Evolutionary conservation across 805 yeast genomes (phyloP).

Genomic region (Candida piceae): DNA sequence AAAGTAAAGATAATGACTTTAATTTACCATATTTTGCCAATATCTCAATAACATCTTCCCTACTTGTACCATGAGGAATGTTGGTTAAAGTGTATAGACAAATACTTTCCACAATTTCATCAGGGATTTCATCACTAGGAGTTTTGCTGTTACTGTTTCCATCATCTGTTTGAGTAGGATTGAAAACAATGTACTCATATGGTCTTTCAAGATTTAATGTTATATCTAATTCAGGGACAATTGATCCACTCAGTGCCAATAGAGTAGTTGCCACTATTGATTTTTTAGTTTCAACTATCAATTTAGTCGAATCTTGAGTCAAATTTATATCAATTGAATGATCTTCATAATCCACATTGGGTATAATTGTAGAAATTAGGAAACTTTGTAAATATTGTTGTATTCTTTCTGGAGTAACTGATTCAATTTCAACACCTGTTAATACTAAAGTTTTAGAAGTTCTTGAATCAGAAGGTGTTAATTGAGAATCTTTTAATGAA

Average conservation of each 20-base stretch:
- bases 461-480: slow-evolving; percentile 24
- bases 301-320: slow-evolving; percentile 28
- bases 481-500: slow-evolving; percentile 18
- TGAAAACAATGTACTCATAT: slow-evolving; percentile 32
- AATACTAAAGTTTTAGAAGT: slow-evolving; percentile 22
- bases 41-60: slow-evolving; percentile 38
- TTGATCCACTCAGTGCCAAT: slow-evolving; percentile 36
- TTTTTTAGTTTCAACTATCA: slow-evolving; percentile 49
- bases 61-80: slow-evolving; percentile 38
- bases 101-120: slow-evolving; percentile 36
- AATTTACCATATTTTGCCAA: slow-evolving; percentile 38
- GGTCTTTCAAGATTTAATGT: slow-evolving; percentile 38
- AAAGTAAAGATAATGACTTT: slow-evolving; percentile 36
- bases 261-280: slow-evolving; percentile 52
- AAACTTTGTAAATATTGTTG: slow-evolving; percentile 42
- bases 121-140: slow-evolving; percentile 25
- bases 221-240: slow-evolving; percentile 28
- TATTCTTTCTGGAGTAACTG: slow-evolving; percentile 28
- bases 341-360: slow-evolving; percentile 32
- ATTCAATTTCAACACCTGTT: slow-evolving; percentile 16
- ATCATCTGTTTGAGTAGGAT: slow-evolving; percentile 42
- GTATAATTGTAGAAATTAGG: slow-evolving; percentile 39
- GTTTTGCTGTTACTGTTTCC: no score
- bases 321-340: slow-evolving; percentile 26
- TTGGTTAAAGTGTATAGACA: slow-evolving; percentile 31